phyloP scores from a whole-genome alignment of 306 rosid species.

The Pachyrhizus erosus region DNA sequence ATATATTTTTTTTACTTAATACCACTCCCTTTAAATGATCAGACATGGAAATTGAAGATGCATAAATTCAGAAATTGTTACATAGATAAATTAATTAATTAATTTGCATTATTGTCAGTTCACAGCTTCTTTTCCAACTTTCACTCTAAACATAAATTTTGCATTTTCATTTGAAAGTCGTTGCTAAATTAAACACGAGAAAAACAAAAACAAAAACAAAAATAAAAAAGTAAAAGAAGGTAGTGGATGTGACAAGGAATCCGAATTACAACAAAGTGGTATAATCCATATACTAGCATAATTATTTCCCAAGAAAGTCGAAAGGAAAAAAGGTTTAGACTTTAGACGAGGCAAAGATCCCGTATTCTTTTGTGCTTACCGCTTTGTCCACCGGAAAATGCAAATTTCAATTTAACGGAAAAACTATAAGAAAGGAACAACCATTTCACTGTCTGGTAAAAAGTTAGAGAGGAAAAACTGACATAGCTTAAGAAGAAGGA shows the following conservation, averaged over 20 bases:
- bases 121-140: no score
- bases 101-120: no score
- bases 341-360: neutral
- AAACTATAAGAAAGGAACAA: neutral
- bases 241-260: neutral
- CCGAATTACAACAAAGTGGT: conserved; percentile 16
- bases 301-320: neutral
- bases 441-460: neutral
- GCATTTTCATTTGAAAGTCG: neutral
- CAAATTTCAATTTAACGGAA: neutral
- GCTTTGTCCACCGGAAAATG: neutral
- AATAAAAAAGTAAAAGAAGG: neutral
- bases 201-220: neutral
- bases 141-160: neutral
- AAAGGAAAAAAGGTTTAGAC: neutral
- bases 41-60: no score
- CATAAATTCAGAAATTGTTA: no score
- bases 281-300: neutral
- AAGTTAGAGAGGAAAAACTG: conserved; percentile 20
- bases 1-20: no score
- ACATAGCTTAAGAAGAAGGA: neutral
- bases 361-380: neutral
- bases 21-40: no score
- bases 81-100: no score
- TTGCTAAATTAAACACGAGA: neutral